Conservation (phyloP, 495 filamentous ascomycete genomes). For the Symbiotaphrina buchneri region DNA sequence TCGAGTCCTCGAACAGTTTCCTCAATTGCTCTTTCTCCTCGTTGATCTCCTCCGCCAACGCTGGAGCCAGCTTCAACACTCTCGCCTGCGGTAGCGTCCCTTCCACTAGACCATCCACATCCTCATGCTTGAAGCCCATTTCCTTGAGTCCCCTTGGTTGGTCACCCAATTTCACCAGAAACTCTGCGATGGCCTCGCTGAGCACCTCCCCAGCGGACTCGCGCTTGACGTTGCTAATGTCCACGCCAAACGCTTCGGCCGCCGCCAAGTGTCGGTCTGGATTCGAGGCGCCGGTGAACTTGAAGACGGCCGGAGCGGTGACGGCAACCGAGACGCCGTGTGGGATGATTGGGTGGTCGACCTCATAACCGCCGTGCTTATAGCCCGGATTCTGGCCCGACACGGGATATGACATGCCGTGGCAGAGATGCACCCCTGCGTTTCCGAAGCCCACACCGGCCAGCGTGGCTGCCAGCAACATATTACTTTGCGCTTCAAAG, state of each 20-base stretch:
- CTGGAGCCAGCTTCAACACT: slow-evolving; percentile 82
- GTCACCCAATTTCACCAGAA: slow-evolving; percentile 63
- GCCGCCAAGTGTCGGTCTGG: slow-evolving; percentile 78
- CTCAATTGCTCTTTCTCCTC: slow-evolving; percentile 39
- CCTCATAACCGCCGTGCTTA: slow-evolving; percentile 61
- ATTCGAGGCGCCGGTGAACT: slow-evolving; percentile 74
- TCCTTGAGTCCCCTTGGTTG: slow-evolving; percentile 73
- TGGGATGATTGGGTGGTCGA: slow-evolving; percentile 45
- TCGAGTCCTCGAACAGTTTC: slow-evolving; percentile 37
- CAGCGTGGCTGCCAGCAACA: slow-evolving; percentile 84
- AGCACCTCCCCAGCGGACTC: slow-evolving; percentile 78
- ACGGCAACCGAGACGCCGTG: slow-evolving; percentile 93
- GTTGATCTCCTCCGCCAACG: slow-evolving; percentile 38
- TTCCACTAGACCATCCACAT: slow-evolving; percentile 70
- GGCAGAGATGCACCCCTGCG: slow-evolving; percentile 90
- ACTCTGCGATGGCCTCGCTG: slow-evolving; percentile 54
- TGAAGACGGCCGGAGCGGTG: slow-evolving; percentile 83
- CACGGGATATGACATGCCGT: slow-evolving; percentile 94
- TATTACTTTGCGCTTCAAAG: slow-evolving; percentile 72
- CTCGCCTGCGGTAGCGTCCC: slow-evolving; percentile 81
- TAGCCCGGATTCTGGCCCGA: slow-evolving; percentile 84
- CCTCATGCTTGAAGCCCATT: slow-evolving; percentile 48
- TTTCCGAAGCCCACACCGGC: slow-evolving; percentile 96
- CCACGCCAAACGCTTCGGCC: slow-evolving; percentile 78
- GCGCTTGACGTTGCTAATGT: slow-evolving; percentile 61